Evolutionary conservation across 805 yeast genomes (phyloP).

Genomic region (Ogataea ganodermae): DNA sequence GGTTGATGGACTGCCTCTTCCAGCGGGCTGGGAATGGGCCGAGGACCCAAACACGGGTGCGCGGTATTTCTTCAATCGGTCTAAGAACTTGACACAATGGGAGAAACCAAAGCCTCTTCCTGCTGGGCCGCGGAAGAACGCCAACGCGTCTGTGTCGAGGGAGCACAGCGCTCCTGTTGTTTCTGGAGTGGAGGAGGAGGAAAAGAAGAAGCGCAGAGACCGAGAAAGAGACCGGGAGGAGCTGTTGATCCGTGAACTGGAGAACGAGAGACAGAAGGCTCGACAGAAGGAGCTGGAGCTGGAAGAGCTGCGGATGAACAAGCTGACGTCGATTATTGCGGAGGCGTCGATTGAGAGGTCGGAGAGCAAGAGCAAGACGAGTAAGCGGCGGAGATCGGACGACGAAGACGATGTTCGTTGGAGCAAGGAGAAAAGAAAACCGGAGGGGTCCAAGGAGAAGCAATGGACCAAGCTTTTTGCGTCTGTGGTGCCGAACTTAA

Average conservation of each 20-base stretch:
- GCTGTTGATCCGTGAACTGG: conserved; percentile 31
- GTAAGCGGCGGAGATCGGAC: conserved; percentile 6
- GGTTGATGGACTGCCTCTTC: conserved; percentile 42
- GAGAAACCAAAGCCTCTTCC: conserved; percentile 47
- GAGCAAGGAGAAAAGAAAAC: conserved; percentile 28
- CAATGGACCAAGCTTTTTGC: conserved; percentile 62
- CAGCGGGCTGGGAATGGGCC: conserved; percentile 69
- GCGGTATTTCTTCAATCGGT: conserved; percentile 57
- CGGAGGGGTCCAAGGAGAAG: conserved; percentile 24
- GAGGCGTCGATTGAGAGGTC: conserved; percentile 33
- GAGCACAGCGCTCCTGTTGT: conserved; percentile 2
- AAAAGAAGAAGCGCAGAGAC: conserved; percentile 28
- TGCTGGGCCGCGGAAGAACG: conserved; percentile 17
- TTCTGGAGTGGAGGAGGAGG: conserved; percentile 22
- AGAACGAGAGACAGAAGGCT: conserved; percentile 39
- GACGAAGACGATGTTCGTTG: conserved; percentile 1
- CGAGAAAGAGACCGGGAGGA: conserved; percentile 34
- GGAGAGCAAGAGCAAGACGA: conserved; percentile 14
- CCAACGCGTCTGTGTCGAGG: background rate
- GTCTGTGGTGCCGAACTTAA: conserved; percentile 71
- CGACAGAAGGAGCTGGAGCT: conserved; percentile 29
- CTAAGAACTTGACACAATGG: conserved; percentile 55
- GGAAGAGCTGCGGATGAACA: conserved; percentile 28
- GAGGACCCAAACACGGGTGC: conserved; percentile 45
- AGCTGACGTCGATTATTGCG: conserved; percentile 32